Conservation (phyloP, 139 green algal species). For the Coelastrella sp. region DNA sequence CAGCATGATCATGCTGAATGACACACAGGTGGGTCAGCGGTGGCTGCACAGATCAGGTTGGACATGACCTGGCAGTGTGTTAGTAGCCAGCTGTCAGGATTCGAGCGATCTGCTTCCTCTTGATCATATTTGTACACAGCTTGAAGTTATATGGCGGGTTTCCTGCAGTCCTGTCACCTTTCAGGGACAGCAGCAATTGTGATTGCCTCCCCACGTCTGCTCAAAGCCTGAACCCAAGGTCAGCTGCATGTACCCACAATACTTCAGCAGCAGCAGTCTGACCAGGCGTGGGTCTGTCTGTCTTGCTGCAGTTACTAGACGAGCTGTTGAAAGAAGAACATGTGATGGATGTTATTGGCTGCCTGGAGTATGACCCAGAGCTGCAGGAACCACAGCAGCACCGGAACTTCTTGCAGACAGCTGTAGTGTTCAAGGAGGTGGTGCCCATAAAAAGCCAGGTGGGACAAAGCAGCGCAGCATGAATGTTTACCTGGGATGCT, state of each 20-base stretch:
- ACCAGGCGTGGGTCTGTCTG: no score
- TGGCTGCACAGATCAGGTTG: background rate
- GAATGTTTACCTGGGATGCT: no score
- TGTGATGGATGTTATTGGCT: slow-evolving; percentile 93
- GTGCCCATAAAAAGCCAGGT: slow-evolving; percentile 82
- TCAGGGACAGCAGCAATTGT: background rate
- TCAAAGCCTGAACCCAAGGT: no score
- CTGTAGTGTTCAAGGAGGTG: slow-evolving; percentile 90
- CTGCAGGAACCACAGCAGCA: slow-evolving; percentile 81
- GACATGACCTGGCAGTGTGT: background rate
- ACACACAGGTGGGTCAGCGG: slow-evolving; percentile 65
- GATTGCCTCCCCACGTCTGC: no score
- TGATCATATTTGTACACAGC: no score
- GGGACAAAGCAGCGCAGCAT: background rate
- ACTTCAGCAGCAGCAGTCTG: no score
- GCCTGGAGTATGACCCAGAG: slow-evolving; percentile 95
- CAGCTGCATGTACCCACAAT: no score
- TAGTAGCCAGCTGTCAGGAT: background rate
- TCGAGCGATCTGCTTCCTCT: background rate
- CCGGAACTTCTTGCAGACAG: slow-evolving; percentile 64
- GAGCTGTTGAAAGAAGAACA: slow-evolving; percentile 86
- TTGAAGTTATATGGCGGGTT: no score
- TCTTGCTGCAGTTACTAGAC: slow-evolving; percentile 80
- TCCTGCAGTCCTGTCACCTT: background rate
- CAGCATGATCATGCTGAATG: slow-evolving; percentile 93